phyloP scores from a whole-genome alignment of 2,329 filamentous ascomycete genomes.

The Arthrobotrys musiformis region DNA sequence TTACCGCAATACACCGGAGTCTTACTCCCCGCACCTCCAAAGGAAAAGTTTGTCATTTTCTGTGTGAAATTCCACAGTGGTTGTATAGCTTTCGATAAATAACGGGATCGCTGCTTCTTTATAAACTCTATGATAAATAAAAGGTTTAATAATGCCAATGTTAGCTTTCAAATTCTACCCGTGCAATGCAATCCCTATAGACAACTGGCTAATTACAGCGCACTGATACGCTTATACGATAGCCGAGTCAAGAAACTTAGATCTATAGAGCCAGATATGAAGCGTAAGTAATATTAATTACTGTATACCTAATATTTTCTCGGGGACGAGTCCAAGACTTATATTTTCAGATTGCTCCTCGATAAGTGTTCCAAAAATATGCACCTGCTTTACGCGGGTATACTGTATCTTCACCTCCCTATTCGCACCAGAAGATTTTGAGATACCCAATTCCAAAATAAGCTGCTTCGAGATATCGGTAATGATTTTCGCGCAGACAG shows the following conservation, averaged over 20 bases:
- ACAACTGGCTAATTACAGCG: too few species aligned
- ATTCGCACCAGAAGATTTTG: neutral
- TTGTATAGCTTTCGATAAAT: neutral
- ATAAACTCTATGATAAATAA: neutral
- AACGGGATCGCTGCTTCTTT: neutral
- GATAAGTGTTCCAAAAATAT: too few species aligned
- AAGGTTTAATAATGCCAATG: neutral
- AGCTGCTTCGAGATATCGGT: neutral
- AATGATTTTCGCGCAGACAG: neutral
- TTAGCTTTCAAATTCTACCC: neutral
- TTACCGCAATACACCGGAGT: neutral
- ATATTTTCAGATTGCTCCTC: too few species aligned
- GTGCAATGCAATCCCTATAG: too few species aligned
- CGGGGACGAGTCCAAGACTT: constrained; percentile 1
- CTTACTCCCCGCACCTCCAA: neutral
- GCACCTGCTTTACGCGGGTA: too few species aligned
- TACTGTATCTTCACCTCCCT: neutral
- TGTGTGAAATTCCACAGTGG: neutral
- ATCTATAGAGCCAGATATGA: neutral
- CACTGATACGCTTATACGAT: too few species aligned
- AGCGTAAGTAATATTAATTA: too few species aligned
- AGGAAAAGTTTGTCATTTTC: neutral
- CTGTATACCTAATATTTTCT: constrained; percentile 17
- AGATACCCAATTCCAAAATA: neutral
- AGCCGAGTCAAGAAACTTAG: neutral